These are phyloP conservation scores for Coemansia guatemalensis DNA, from an alignment of 192 early-diverging fungal species.

Conservation along the genomic window DNA sequence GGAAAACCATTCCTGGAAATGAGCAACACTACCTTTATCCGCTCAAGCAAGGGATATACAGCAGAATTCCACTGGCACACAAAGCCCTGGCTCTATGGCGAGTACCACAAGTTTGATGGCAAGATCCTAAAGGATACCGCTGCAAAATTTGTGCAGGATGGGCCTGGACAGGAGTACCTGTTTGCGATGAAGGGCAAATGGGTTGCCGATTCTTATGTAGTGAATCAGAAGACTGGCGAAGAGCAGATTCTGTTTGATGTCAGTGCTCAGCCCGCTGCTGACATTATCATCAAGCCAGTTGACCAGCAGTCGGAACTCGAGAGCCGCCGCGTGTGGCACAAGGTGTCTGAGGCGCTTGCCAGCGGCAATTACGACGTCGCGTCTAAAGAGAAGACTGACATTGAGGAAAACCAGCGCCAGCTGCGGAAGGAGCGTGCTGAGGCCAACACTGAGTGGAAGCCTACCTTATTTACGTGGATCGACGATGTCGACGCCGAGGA, in stretches of 20 bases:
- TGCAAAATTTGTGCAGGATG: slow-evolving; percentile 20
- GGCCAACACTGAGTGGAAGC: slow-evolving; percentile 56
- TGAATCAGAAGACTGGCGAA: slow-evolving; percentile 53
- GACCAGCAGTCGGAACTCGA: slow-evolving; percentile 63
- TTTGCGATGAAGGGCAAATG: slow-evolving; percentile 64
- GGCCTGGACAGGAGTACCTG: slow-evolving; percentile 25
- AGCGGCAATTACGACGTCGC: slow-evolving; percentile 67
- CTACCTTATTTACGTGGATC: slow-evolving; percentile 52
- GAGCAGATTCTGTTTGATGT: slow-evolving; percentile 63
- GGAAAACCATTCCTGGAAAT: slow-evolving; percentile 66
- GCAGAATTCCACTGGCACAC: slow-evolving; percentile 71
- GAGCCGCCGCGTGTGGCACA: slow-evolving; percentile 68
- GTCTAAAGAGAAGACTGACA: slow-evolving; percentile 66
- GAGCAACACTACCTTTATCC: slow-evolving; percentile 60
- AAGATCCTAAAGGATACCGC: slow-evolving; percentile 44
- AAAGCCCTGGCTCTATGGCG: slow-evolving; percentile 77
- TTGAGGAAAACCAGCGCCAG: slow-evolving; percentile 67
- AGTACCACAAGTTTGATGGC: slow-evolving; percentile 76
- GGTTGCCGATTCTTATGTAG: slow-evolving; percentile 63
- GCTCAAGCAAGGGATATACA: slow-evolving; percentile 54
- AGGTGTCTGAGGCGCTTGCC: slow-evolving; percentile 66
- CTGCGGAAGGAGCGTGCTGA: slow-evolving; percentile 62
- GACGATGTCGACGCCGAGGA: slow-evolving; percentile 40
- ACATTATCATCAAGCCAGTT: slow-evolving; percentile 59
- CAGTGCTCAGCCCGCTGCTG: slow-evolving; percentile 49